phyloP scores from a whole-genome alignment of 495 filamentous ascomycete species.

The Penicillium malachiteum region DNA sequence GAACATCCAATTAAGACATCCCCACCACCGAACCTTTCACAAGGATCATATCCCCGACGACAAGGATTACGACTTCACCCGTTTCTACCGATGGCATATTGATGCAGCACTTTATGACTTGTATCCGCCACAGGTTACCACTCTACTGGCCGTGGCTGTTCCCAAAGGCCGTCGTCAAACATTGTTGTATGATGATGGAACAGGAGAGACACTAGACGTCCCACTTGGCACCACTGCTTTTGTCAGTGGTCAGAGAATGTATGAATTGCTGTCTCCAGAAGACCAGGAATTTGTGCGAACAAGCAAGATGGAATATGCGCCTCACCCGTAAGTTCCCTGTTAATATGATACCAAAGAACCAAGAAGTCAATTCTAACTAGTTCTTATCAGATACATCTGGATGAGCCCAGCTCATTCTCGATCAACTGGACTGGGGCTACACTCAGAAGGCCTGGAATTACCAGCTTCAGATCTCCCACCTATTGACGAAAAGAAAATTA shows the following conservation, averaged over 20 bases:
- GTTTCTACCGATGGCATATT: slow-evolving; percentile 79
- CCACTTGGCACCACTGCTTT: slow-evolving; percentile 77
- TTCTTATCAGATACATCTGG: slow-evolving; percentile 59
- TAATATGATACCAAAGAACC: not conserved
- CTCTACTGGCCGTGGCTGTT: slow-evolving; percentile 65
- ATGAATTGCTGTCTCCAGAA: slow-evolving; percentile 55
- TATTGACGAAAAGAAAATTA: slow-evolving; percentile 62
- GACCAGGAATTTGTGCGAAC: slow-evolving; percentile 64
- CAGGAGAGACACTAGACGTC: slow-evolving; percentile 63
- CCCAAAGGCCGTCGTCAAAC: slow-evolving; percentile 63
- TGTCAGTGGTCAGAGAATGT: slow-evolving; percentile 65
- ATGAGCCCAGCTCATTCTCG: slow-evolving; percentile 64
- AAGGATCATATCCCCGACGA: slow-evolving; percentile 58
- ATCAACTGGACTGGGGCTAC: slow-evolving; percentile 63
- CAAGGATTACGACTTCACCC: slow-evolving; percentile 64
- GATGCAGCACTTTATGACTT: slow-evolving; percentile 73
- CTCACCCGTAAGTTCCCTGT: slow-evolving; percentile 56
- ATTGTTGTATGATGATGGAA: slow-evolving; percentile 69
- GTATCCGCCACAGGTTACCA: slow-evolving; percentile 67
- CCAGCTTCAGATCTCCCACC: slow-evolving; percentile 55
- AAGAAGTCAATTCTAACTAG: not conserved
- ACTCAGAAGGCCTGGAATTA: slow-evolving; percentile 60
- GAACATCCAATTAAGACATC: slow-evolving; percentile 66
- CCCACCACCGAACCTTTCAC: slow-evolving; percentile 74
- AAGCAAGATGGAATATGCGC: slow-evolving; percentile 68